Percentiles rank a stretch among this genome's conserved stretches.
These are phyloP conservation scores for Fusarium goolgardi DNA, from an alignment of 2,329 filamentous ascomycete genomes.

Conservation along the genomic window DNA sequence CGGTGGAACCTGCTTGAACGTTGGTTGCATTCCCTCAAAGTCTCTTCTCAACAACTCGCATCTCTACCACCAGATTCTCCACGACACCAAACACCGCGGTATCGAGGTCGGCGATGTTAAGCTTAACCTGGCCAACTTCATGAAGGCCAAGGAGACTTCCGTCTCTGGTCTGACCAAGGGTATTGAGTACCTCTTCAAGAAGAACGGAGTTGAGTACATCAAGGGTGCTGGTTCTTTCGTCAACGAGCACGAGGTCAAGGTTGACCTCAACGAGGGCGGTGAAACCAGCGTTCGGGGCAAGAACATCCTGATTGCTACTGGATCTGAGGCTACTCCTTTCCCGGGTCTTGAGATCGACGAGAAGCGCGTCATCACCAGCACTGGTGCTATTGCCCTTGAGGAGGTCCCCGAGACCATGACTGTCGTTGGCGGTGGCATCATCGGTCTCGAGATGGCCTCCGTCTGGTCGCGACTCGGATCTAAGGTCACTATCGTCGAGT, in stretches of 20 bases:
- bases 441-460: slow-evolving; percentile 97
- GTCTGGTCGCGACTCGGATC: slow-evolving; percentile 95
- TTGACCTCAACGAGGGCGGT: slow-evolving; percentile 89
- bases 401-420: slow-evolving; percentile 96
- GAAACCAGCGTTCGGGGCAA: slow-evolving; percentile 89
- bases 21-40: slow-evolving; percentile 99
- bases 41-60: slow-evolving; percentile 99
- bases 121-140: slow-evolving; percentile 93
- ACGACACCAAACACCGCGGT: slow-evolving; percentile 96
- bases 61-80: slow-evolving; percentile 95
- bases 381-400: slow-evolving; percentile 88
- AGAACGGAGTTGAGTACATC: slow-evolving; percentile 98
- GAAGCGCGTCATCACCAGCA: slow-evolving; percentile 97
- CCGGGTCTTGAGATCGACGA: slow-evolving; percentile 96
- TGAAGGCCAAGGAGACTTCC: slow-evolving; percentile 98
- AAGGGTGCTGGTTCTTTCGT: slow-evolving; percentile 91
- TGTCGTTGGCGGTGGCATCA: slow-evolving; percentile 98
- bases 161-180: slow-evolving; percentile 93
- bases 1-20: slow-evolving; percentile 97
- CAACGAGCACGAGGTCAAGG: slow-evolving; percentile 90
- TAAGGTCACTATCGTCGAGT: slow-evolving; percentile 98
- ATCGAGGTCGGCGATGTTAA: slow-evolving; percentile 98
- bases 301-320: slow-evolving; percentile 98
- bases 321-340: slow-evolving; percentile 95
- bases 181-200: slow-evolving; percentile 98